phyloP scores from a whole-genome alignment of 2,329 filamentous ascomycete genomes.

The Colletotrichum coccodes region DNA sequence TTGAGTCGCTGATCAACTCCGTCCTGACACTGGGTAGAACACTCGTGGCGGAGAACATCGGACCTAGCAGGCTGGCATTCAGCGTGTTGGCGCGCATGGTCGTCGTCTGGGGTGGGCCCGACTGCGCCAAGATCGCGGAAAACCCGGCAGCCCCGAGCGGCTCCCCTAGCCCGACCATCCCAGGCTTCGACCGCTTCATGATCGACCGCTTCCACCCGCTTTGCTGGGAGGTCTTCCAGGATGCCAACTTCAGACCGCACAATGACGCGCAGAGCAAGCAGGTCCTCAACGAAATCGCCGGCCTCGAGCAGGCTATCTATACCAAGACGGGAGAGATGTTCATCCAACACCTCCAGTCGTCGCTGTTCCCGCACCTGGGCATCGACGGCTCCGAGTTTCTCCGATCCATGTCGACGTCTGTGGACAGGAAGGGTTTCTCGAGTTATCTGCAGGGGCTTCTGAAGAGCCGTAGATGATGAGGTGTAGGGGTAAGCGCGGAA shows the following conservation, averaged over 20 bases:
- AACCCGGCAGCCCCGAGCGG: conserved; percentile 61
- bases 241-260: conserved; percentile 81
- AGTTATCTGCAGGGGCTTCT: conserved; percentile 71
- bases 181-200: conserved; percentile 92
- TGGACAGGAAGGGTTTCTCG: conserved; percentile 70
- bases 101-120: conserved; percentile 88
- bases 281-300: conserved; percentile 88
- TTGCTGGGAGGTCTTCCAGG: conserved; percentile 88
- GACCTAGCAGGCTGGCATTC: conserved; percentile 78
- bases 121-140: conserved; percentile 68
- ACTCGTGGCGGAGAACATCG: conserved; percentile 68
- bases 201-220: conserved; percentile 88
- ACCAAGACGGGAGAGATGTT: conserved; percentile 88
- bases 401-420: conserved; percentile 65
- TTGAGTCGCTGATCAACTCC: conserved; percentile 87
- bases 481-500: not conserved
- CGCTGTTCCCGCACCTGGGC: conserved; percentile 73
- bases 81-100: conserved; percentile 86
- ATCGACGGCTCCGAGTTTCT: conserved; percentile 71
- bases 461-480: conserved; percentile 49
- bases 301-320: conserved; percentile 89
- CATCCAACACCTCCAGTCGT: conserved; percentile 72
- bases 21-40: conserved; percentile 87
- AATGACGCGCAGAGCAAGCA: conserved; percentile 88
- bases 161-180: conserved; percentile 69